phyloP scores from a whole-genome alignment of 2,329 filamentous ascomycete genomes.

The Penicillium sp. region DNA sequence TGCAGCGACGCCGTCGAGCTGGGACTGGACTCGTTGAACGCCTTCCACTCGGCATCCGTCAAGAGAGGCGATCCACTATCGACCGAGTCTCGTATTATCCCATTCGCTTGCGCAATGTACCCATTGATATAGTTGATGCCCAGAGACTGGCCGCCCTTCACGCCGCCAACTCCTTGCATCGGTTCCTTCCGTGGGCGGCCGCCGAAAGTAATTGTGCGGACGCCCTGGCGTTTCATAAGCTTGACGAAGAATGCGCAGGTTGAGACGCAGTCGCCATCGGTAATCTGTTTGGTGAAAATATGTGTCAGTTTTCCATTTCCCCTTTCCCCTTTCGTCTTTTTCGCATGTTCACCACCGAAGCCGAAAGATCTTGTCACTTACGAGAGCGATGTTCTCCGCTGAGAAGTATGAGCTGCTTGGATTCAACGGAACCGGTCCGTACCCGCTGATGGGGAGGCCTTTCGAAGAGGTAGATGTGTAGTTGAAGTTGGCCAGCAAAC shows the following conservation, averaged over 20 bases:
- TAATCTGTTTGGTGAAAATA: constrained; percentile 35
- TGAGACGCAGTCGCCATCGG: constrained; percentile 57
- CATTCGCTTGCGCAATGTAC: constrained; percentile 20
- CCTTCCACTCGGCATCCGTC: constrained; percentile 18
- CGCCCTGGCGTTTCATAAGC: constrained; percentile 52
- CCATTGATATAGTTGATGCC: constrained; percentile 27
- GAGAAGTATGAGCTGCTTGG: constrained; percentile 25
- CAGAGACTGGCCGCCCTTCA: constrained; percentile 51
- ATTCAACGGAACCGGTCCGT: constrained; percentile 21
- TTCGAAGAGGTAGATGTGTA: constrained; percentile 22
- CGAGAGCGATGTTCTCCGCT: constrained; percentile 35
- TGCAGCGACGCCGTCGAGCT: constrained; percentile 12
- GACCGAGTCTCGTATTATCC: constrained; percentile 14
- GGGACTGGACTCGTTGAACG: constrained; percentile 18
- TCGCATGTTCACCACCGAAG: neutral
- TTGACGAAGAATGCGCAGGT: constrained; percentile 59
- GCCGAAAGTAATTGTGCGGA: constrained; percentile 58
- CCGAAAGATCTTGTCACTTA: constrained; percentile 9
- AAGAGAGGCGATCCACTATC: constrained; percentile 17
- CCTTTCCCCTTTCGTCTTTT: neutral
- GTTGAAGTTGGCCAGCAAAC: constrained; percentile 28
- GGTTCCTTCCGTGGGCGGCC: constrained; percentile 54
- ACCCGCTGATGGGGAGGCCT: constrained; percentile 26
- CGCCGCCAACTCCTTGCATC: constrained; percentile 64
- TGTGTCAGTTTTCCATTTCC: constrained; percentile 3